These are phyloP conservation scores for Psilocybe azurescens DNA, from an alignment of 768 basidiomycete species.

Conservation along the genomic window DNA sequence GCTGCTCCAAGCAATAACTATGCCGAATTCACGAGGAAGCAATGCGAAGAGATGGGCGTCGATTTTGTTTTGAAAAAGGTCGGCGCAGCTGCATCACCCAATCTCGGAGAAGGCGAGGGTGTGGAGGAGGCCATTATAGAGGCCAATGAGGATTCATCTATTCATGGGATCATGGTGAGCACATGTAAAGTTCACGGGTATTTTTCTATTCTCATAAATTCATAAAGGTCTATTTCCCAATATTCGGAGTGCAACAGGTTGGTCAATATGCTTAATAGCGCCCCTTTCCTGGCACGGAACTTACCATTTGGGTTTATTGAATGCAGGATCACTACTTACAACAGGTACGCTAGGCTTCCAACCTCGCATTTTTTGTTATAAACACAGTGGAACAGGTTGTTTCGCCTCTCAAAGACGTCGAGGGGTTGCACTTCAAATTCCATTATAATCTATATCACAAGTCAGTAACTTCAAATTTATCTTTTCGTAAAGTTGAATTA, in stretches of 20 bases:
- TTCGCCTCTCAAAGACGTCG: slow-evolving; percentile 96
- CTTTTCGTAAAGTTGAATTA: not conserved
- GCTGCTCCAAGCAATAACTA: slow-evolving; percentile 82
- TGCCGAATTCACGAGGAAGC: slow-evolving; percentile 89
- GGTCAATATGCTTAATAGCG: slow-evolving; percentile 29
- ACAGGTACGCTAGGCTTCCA: slow-evolving; percentile 57
- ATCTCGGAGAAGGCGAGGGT: slow-evolving; percentile 79
- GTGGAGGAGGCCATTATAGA: slow-evolving; percentile 97
- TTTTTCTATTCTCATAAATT: slow-evolving; percentile 6
- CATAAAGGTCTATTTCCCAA: slow-evolving; percentile 90
- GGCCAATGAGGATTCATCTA: slow-evolving; percentile 84
- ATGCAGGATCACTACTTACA: slow-evolving; percentile 93
- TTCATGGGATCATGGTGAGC: slow-evolving; percentile 95
- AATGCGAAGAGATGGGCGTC: slow-evolving; percentile 89
- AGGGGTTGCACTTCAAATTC: slow-evolving; percentile 96
- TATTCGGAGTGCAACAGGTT: slow-evolving; percentile 89
- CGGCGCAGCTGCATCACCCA: slow-evolving; percentile 62
- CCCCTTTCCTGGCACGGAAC: not conserved
- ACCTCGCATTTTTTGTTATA: not conserved
- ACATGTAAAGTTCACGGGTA: not conserved
- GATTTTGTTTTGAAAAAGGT: slow-evolving; percentile 81
- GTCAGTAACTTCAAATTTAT: slow-evolving; percentile 44
- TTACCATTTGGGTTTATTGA: slow-evolving; percentile 10
- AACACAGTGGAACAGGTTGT: slow-evolving; percentile 63
- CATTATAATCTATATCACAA: slow-evolving; percentile 96